Percentiles rank a stretch among this genome's conserved stretches.
Conservation (phyloP, 2,329 filamentous ascomycete species). For the Penicillium corylophilum region DNA sequence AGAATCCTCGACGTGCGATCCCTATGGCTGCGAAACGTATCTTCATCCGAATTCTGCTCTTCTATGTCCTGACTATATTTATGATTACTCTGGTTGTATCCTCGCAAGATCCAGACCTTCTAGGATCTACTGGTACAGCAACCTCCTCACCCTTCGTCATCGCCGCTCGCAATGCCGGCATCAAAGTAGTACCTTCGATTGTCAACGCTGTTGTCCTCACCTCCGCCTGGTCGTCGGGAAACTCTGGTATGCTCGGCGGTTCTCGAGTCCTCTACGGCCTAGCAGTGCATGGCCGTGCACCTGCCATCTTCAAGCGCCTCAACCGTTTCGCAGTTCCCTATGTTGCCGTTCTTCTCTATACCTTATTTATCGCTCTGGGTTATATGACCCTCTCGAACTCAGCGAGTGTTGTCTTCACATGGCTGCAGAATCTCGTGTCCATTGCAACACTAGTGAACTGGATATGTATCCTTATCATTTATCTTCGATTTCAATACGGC, state of each 20-base stretch:
- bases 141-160: conserved; percentile 44
- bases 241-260: conserved; percentile 39
- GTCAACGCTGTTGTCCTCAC: conserved; percentile 24
- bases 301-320: conserved; percentile 35
- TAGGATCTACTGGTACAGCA: conserved; percentile 48
- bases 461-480: conserved; percentile 58
- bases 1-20: conserved; percentile 50
- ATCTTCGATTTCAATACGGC: conserved; percentile 52
- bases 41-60: conserved; percentile 53
- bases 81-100: conserved; percentile 48
- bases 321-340: conserved; percentile 57
- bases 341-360: conserved; percentile 51
- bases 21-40: conserved; percentile 54
- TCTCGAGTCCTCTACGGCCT: conserved; percentile 40
- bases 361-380: conserved; percentile 58
- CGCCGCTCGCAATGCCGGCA: conserved; percentile 48
- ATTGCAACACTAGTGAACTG: conserved; percentile 50
- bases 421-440: conserved; percentile 62
- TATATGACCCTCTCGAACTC: conserved; percentile 61
- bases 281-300: conserved; percentile 40
- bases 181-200: conserved; percentile 21
- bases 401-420: conserved; percentile 60
- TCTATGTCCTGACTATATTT: conserved; percentile 55
- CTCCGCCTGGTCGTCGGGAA: conserved; percentile 43
- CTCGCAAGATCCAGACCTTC: conserved; percentile 48